Base-by-base conservation (phyloP, 139 green algal species). In the Micromonas commoda region DNA sequence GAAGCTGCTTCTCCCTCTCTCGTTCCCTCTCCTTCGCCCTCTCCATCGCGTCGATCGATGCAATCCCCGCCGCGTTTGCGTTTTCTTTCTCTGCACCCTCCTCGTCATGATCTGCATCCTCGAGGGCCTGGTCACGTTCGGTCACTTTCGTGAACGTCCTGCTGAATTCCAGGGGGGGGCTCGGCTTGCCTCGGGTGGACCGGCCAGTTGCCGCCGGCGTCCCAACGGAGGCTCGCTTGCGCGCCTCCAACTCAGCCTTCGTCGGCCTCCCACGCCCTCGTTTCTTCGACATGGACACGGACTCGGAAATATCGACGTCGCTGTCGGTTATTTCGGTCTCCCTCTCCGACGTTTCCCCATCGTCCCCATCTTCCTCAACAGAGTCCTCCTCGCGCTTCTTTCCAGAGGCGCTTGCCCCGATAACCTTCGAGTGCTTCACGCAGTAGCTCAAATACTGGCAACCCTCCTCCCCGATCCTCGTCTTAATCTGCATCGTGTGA, bases 401-500 rank as follows among this genome's bases (percentile, higher is more conserved):
- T 57, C 16, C 9, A 57, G n/a, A n/a, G n/a, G n/a, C n/a, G n/a
- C n/a, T n/a, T n/a, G n/a, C n/a, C n/a, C n/a, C n/a, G n/a, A 75
- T 28, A 20, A 53, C 68, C 33, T 67, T 68, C 31, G 38, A 61
- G 72, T 78, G 72, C 72, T 78, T 78, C n/a, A 45, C 28, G 52
- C 72, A 78, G 52, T 78, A 78, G 4, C 20, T 45, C 4, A 23
- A 33, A 26, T 75, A 75, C 6, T 61, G 37, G 29, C 37, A 60
- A 0, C 53, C 68, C 16, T 64, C 60, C 34, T 38, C 28, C 24
- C 66, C 66, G 21, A 29, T 39, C 28, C 28, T 45, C 3, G 60
- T 73, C 29, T 57, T n/a, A 23, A 84, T 38, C 60, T 84, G 73
- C 79, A 84, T n/a, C n/a, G n/a, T 84, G 1, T 24, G 54, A n/a